A percentile compares a stretch with the other conserved stretches of the same genome.
Evolutionary conservation across 495 filamentous ascomycete species (phyloP).

Genomic region (Tuber indicum): DNA sequence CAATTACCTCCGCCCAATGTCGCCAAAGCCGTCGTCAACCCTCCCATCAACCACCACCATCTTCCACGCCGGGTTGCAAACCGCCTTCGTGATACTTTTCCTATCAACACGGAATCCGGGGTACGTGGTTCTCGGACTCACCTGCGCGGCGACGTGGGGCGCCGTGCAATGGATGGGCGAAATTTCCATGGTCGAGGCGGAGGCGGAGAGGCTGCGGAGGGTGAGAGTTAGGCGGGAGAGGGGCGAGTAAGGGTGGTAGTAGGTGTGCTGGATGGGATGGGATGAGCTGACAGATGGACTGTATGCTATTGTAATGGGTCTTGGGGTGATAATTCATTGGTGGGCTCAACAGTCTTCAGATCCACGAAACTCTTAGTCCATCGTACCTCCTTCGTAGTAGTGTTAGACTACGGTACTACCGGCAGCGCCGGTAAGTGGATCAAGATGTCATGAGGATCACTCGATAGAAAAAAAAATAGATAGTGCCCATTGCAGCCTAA

Average conservation of each 20-base stretch:
- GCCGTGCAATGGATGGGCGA: slow-evolving; percentile 81
- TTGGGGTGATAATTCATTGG: not conserved
- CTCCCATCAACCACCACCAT: slow-evolving; percentile 80
- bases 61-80: slow-evolving; percentile 46
- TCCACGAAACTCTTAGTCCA: not conserved
- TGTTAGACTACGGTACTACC: not conserved
- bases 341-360: not conserved
- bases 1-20: slow-evolving; percentile 65
- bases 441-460: not conserved
- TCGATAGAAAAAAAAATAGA: too few relatives aligned
- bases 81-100: slow-evolving; percentile 67
- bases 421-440: not conserved
- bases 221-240: slow-evolving; percentile 43
- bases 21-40: slow-evolving; percentile 72
- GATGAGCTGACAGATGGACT: not conserved
- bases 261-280: not conserved
- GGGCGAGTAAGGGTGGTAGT: slow-evolving; percentile 34
- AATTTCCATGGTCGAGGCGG: slow-evolving; percentile 59
- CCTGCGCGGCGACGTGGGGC: slow-evolving; percentile 82
- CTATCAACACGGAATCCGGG: slow-evolving; percentile 76
- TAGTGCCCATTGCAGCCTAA: not conserved
- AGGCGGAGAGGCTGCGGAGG: slow-evolving; percentile 50
- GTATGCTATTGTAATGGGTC: not conserved
- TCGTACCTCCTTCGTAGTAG: not conserved
- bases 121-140: slow-evolving; percentile 67